Evolutionary conservation across 768 basidiomycete genomes (phyloP).

Genomic region (Russula brevipes): DNA sequence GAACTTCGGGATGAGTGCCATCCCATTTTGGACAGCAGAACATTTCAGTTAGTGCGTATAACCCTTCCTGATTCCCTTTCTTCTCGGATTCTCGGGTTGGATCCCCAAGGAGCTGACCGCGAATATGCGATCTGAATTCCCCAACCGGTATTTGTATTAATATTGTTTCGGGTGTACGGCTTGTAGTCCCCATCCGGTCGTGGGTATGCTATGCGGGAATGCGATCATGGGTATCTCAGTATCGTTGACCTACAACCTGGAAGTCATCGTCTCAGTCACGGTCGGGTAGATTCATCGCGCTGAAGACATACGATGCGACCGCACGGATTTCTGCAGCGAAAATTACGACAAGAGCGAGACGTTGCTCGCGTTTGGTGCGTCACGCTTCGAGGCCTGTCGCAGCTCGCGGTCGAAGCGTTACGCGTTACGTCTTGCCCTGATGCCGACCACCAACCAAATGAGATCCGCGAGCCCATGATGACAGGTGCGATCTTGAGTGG

Average conservation of each 20-base stretch:
- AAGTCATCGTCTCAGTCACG: constrained; percentile 28
- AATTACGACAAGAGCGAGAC: constrained; percentile 83
- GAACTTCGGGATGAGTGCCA: constrained; percentile 33
- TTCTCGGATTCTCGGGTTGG: background rate
- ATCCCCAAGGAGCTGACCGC: background rate
- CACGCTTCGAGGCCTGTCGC: constrained; percentile 73
- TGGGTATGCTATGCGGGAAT: constrained; percentile 83
- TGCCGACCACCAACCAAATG: constrained; percentile 83
- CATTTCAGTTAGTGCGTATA: constrained; percentile 38
- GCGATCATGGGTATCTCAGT: constrained; percentile 79
- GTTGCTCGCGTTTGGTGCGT: constrained; percentile 61
- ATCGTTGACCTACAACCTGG: too few relatives aligned
- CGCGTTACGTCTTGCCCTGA: constrained; percentile 57
- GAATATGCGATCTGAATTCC: background rate
- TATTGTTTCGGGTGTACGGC: background rate
- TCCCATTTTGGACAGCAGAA: constrained; percentile 79
- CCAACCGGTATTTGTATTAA: background rate
- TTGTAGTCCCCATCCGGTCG: constrained; percentile 69
- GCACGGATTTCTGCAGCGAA: constrained; percentile 43
- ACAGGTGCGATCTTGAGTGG: constrained; percentile 87
- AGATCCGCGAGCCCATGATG: constrained; percentile 63
- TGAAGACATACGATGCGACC: background rate
- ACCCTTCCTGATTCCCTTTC: constrained; percentile 6
- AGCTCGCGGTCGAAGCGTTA: constrained; percentile 66
- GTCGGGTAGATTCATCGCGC: background rate